These are phyloP conservation scores for Pueraria montana DNA, from an alignment of 306 rosid genomes.

Conservation along the genomic window DNA sequence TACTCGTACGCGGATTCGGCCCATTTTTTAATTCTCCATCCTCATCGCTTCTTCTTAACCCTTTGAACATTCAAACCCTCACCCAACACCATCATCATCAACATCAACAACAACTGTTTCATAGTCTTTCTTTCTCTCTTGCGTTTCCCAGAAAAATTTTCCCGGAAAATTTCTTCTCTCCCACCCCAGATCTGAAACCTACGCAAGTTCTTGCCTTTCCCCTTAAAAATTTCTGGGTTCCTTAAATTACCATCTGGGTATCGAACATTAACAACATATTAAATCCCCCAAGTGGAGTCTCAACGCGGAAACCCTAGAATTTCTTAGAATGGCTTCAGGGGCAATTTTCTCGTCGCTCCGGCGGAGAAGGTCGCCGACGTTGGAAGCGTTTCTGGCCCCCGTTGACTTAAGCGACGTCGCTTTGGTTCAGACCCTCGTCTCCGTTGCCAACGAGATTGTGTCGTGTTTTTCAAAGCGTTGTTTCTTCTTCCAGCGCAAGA, in stretches of 20 bases:
- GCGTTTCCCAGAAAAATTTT: neutral
- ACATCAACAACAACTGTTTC: conserved; percentile 47
- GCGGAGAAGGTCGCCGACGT: conserved; percentile 90
- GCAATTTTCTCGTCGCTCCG: conserved; percentile 88
- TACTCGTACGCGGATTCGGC: conserved; percentile 64
- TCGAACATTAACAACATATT: neutral
- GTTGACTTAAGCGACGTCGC: conserved; percentile 80
- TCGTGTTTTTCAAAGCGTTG: conserved; percentile 63
- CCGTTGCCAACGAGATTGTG: conserved; percentile 66
- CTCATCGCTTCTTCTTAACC: conserved; percentile 38
- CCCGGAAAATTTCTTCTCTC: neutral
- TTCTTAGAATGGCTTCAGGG: conserved; percentile 77
- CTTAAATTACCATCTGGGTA: conserved; percentile 12
- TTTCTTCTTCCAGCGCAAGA: conserved; percentile 76
- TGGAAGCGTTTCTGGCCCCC: conserved; percentile 90
- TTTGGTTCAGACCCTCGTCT: conserved; percentile 70
- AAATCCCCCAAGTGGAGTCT: neutral
- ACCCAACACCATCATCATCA: conserved; percentile 37
- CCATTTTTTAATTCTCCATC: conserved; percentile 24
- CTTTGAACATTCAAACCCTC: conserved; percentile 56
- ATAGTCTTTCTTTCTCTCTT: conserved; percentile 37
- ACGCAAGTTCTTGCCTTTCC: neutral
- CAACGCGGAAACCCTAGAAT: conserved; percentile 41
- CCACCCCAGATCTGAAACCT: conserved; percentile 49
- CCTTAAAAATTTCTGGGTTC: neutral